phyloP scores from a whole-genome alignment of 805 yeast species.

The Cyberlindnera mississippiensis region DNA sequence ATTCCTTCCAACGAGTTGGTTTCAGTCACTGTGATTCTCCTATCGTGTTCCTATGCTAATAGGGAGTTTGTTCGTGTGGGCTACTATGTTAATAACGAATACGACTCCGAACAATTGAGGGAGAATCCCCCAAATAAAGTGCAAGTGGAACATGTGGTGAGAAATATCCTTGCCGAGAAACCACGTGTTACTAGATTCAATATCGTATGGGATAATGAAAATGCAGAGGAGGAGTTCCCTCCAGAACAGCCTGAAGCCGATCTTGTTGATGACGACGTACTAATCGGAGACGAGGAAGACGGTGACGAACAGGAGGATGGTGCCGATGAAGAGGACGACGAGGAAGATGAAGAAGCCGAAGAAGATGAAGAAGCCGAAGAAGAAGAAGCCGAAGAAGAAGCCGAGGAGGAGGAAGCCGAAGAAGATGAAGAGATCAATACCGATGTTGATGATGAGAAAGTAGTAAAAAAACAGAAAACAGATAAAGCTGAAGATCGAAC shows the following conservation, averaged over 20 bases:
- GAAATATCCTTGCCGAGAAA: conserved; percentile 93
- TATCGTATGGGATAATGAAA: conserved; percentile 91
- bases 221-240: conserved; percentile 63
- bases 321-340: conserved; percentile 42
- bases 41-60: conserved; percentile 90
- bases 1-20: conserved; percentile 96
- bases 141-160: conserved; percentile 87
- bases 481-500: conserved; percentile 2
- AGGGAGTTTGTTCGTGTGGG: conserved; percentile 97
- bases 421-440: conserved; percentile 30
- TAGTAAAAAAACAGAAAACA: conserved; percentile 12
- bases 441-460: conserved; percentile 22
- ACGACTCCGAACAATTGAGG: conserved; percentile 86
- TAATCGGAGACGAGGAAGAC: conserved; percentile 35
- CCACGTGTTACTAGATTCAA: conserved; percentile 97
- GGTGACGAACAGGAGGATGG: conserved; percentile 41
- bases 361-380: conserved; percentile 41
- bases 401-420: conserved; percentile 30
- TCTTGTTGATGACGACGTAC: conserved; percentile 51
- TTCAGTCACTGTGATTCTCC: conserved; percentile 87
- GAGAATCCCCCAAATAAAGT: conserved; percentile 93
- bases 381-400: conserved; percentile 35
- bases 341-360: conserved; percentile 43
- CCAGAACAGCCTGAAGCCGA: conserved; percentile 71
- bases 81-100: conserved; percentile 95